Evolutionary conservation across 2,329 filamentous ascomycete genomes (phyloP).

Genomic region (Penicillium brasilianum): DNA sequence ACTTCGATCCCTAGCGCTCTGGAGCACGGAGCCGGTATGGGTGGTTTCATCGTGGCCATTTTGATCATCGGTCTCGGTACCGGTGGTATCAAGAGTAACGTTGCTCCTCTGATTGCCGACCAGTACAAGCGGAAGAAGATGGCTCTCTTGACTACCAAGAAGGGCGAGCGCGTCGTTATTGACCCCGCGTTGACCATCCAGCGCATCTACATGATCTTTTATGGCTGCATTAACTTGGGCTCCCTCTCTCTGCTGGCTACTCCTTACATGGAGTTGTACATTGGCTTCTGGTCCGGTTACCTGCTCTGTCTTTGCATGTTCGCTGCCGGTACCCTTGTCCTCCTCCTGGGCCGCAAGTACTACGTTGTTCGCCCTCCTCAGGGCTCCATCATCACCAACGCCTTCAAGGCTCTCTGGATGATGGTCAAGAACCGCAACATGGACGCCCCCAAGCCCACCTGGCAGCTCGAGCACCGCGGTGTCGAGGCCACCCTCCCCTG

Average conservation of each 20-base stretch:
- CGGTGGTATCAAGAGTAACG: constrained; percentile 72
- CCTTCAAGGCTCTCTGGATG: constrained; percentile 66
- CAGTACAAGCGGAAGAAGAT: constrained; percentile 66
- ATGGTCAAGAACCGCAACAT: constrained; percentile 57
- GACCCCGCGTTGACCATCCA: constrained; percentile 70
- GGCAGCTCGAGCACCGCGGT: constrained; percentile 60
- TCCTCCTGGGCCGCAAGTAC: constrained; percentile 53
- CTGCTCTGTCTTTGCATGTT: constrained; percentile 68
- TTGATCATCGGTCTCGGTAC: constrained; percentile 70
- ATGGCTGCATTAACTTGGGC: constrained; percentile 75
- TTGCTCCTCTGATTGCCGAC: constrained; percentile 65
- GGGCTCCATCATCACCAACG: constrained; percentile 68
- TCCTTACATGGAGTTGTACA: constrained; percentile 68
- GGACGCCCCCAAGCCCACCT: constrained; percentile 70
- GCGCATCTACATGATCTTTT: constrained; percentile 76
- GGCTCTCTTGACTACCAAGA: constrained; percentile 49
- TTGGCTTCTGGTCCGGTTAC: constrained; percentile 71
- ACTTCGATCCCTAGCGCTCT: constrained; percentile 61
- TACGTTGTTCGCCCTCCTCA: constrained; percentile 59
- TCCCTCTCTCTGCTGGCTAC: constrained; percentile 70
- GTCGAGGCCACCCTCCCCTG: constrained; percentile 56
- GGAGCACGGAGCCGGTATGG: constrained; percentile 56
- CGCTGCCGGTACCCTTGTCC: constrained; percentile 62
- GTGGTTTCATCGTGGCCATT: constrained; percentile 61
- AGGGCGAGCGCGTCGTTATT: constrained; percentile 64